Conservation (phyloP, 2,329 filamentous ascomycete genomes). For the Xylariaceae sp. region DNA sequence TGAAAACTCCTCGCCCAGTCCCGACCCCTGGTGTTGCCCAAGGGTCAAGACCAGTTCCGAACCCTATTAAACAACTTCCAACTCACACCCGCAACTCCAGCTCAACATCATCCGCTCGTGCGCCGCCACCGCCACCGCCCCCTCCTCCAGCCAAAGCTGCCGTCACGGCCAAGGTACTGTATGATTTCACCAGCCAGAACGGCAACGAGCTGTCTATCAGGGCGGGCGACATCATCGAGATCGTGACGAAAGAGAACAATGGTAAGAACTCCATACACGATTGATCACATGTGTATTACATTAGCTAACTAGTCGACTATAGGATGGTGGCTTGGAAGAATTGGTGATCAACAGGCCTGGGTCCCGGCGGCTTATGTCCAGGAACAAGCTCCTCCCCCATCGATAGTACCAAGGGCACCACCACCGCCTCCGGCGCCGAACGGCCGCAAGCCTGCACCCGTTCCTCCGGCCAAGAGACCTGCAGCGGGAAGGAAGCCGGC, state of each 20-base stretch:
- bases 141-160: slow-evolving; percentile 66
- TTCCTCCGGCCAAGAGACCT: slow-evolving; percentile 78
- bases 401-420: slow-evolving; percentile 61
- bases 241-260: slow-evolving; percentile 93
- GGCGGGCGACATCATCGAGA: slow-evolving; percentile 78
- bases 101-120: slow-evolving; percentile 50
- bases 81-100: slow-evolving; percentile 56
- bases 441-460: slow-evolving; percentile 66
- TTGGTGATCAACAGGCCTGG: slow-evolving; percentile 75
- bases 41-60: slow-evolving; percentile 22
- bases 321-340: slow-evolving; percentile 98
- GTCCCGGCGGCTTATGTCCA: slow-evolving; percentile 91
- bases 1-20: slow-evolving; percentile 31
- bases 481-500: slow-evolving; percentile 69
- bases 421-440: slow-evolving; percentile 59
- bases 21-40: slow-evolving; percentile 37
- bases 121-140: slow-evolving; percentile 66
- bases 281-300: too few relatives aligned
- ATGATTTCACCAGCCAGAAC: slow-evolving; percentile 84
- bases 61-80: slow-evolving; percentile 37
- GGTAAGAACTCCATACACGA: slow-evolving; percentile 56
- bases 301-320: background rate
- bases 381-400: slow-evolving; percentile 67
- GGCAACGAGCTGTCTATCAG: slow-evolving; percentile 80
- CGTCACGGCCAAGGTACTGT: slow-evolving; percentile 83